Conservation (phyloP, 257 asterid species). For the Ophiorrhiza pumila region DNA sequence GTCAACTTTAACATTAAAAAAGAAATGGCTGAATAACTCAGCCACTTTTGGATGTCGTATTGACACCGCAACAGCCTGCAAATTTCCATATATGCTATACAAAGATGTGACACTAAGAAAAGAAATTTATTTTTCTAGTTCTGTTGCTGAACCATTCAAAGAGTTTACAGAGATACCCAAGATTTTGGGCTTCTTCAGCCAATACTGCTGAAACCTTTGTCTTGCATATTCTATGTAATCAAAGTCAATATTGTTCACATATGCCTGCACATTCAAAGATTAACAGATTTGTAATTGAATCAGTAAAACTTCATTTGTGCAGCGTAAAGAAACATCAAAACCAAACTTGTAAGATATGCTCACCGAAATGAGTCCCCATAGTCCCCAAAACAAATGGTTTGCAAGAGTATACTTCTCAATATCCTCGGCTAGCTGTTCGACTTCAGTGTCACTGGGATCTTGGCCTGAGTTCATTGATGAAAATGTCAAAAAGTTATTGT, state of each 20-base stretch:
- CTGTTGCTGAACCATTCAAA: slow-evolving; percentile 17
- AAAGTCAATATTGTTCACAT: slow-evolving; percentile 73
- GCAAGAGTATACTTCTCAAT: slow-evolving; percentile 74
- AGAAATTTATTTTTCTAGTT: neutral
- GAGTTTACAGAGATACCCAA: slow-evolving; percentile 16
- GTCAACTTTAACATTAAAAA: neutral
- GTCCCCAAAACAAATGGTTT: slow-evolving; percentile 93
- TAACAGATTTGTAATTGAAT: neutral
- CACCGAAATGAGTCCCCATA: slow-evolving; percentile 97
- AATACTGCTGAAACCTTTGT: slow-evolving; percentile 80
- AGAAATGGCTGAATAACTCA: neutral
- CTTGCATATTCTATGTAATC: slow-evolving; percentile 82
- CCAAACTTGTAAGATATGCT: neutral
- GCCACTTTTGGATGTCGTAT: neutral
- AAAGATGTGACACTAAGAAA: slow-evolving; percentile 6
- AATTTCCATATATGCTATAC: neutral
- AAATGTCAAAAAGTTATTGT: neutral
- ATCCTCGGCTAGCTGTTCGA: slow-evolving; percentile 48
- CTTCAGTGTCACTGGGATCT: slow-evolving; percentile 38
- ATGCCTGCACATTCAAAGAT: slow-evolving; percentile 42
- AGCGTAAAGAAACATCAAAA: neutral
- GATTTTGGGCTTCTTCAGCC: slow-evolving; percentile 51
- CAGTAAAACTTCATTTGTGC: neutral
- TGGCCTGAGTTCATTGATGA: slow-evolving; percentile 39
- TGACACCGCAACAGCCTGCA: slow-evolving; percentile 3